phyloP scores from a whole-genome alignment of 768 basidiomycete species.

The Candolleomyces efflorescens region DNA sequence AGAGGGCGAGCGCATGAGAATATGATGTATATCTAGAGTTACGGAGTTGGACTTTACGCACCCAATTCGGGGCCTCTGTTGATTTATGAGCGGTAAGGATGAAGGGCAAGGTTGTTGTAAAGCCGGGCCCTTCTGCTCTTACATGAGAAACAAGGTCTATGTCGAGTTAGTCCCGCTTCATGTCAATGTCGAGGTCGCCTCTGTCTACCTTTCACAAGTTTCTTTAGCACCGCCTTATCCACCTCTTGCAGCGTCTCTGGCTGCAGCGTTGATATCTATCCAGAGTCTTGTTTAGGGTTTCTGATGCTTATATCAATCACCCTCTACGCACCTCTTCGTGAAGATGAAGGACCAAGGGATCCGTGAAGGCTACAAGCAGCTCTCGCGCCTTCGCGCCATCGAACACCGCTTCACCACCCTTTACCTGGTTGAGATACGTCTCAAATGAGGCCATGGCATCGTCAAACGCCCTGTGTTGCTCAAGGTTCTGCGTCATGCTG shows the following conservation, averaged over 20 bases:
- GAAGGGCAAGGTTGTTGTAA: conserved; percentile 16
- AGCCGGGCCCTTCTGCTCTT: conserved; percentile 8
- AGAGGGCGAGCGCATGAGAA: no score
- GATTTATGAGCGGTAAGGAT: conserved; percentile 18
- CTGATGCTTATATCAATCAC: neutral
- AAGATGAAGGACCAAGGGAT: conserved; percentile 19
- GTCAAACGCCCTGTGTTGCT: conserved; percentile 21
- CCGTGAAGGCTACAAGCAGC: conserved; percentile 18
- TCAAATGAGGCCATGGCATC: conserved; percentile 15
- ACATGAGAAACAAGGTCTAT: conserved; percentile 18
- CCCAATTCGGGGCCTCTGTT: conserved; percentile 7
- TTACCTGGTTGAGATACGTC: conserved; percentile 16
- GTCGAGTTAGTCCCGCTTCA: neutral
- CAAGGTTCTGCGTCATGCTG: conserved; percentile 22
- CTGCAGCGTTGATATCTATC: conserved; percentile 18
- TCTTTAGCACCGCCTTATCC: conserved; percentile 9
- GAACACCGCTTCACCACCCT: conserved; percentile 9
- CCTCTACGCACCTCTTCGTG: conserved; percentile 19
- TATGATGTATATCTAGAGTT: no score
- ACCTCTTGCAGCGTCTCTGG: conserved; percentile 13
- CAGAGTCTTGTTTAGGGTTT: neutral
- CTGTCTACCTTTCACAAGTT: conserved; percentile 8
- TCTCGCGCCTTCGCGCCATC: conserved; percentile 14
- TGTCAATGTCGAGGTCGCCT: neutral
- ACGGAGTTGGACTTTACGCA: no score